Evolutionary conservation across 148 eudicot genomes (phyloP).

Genomic region (Heliosperma pusillum): DNA sequence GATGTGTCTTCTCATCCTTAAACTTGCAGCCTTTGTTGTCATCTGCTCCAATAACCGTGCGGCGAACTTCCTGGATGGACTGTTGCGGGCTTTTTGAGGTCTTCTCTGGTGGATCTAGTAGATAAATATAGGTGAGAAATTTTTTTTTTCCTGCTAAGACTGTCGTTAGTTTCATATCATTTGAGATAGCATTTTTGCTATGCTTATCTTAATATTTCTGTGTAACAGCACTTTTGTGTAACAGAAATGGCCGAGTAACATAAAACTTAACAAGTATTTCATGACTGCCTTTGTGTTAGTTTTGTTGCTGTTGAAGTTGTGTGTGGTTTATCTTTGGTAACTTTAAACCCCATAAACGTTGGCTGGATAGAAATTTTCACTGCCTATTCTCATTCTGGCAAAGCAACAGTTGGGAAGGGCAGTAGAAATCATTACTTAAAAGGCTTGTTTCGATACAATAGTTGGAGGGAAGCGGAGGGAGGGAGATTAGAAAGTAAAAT

Average conservation of each 20-base stretch:
- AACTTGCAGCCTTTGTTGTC: conserved; percentile 48
- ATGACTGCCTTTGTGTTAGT: too few relatives aligned
- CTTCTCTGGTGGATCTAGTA: conserved; percentile 51
- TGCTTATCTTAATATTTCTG: not conserved
- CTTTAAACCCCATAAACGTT: not conserved
- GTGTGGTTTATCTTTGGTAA: not conserved
- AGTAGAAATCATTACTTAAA: not conserved
- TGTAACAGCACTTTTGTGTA: too few relatives aligned
- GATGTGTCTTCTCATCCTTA: conserved; percentile 12
- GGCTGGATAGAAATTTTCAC: not conserved
- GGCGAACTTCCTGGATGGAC: conserved; percentile 60
- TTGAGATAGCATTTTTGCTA: not conserved
- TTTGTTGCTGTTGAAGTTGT: not conserved
- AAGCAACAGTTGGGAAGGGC: not conserved
- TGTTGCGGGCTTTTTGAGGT: conserved; percentile 86
- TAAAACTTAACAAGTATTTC: too few relatives aligned
- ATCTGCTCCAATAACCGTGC: conserved; percentile 40
- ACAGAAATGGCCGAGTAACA: too few relatives aligned
- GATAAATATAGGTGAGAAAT: conserved; percentile 42
- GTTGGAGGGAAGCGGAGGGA: too few relatives aligned
- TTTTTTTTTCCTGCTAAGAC: not conserved
- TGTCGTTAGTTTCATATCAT: not conserved
- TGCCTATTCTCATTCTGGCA: not conserved
- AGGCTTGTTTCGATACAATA: too few relatives aligned
- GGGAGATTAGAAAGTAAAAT: too few relatives aligned